Evolutionary conservation across 2,329 filamentous ascomycete genomes (phyloP).

Genomic region (Penicillium griseofulvum): DNA sequence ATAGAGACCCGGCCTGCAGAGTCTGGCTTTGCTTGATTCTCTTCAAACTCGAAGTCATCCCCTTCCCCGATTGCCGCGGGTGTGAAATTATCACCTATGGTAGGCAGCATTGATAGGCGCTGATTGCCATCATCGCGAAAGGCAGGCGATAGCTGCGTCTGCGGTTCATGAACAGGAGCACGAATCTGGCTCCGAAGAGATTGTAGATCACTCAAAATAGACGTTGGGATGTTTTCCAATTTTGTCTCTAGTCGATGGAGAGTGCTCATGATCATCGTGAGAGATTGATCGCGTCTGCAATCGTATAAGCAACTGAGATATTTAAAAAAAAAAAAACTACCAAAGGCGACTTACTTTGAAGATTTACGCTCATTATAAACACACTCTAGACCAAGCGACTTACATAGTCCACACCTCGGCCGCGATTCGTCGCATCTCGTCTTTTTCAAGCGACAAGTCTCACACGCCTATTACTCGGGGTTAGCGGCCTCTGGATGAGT

Average conservation of each 20-base stretch:
- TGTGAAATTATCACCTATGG: constrained; percentile 24
- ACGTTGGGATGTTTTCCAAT: constrained; percentile 48
- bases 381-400: constrained; percentile 49
- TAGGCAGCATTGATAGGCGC: constrained; percentile 12
- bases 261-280: constrained; percentile 55
- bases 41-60: constrained; percentile 32
- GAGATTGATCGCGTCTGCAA: constrained; percentile 52
- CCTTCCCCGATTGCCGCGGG: constrained; percentile 27
- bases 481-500: neutral
- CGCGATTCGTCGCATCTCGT: constrained; percentile 56
- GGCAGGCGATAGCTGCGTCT: constrained; percentile 16
- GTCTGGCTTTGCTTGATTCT: constrained; percentile 28
- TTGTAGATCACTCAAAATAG: constrained; percentile 31
- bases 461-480: constrained; percentile 47
- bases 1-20: constrained; percentile 39
- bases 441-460: constrained; percentile 54
- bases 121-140: constrained; percentile 8
- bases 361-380: constrained; percentile 54
- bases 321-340: neutral
- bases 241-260: constrained; percentile 54
- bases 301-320: constrained; percentile 4
- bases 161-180: constrained; percentile 16
- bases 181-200: constrained; percentile 32
- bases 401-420: constrained; percentile 53
- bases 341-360: constrained; percentile 45